phyloP scores from a whole-genome alignment of 108 stramenopile genomes.

The Schizochytrium sp. region DNA sequence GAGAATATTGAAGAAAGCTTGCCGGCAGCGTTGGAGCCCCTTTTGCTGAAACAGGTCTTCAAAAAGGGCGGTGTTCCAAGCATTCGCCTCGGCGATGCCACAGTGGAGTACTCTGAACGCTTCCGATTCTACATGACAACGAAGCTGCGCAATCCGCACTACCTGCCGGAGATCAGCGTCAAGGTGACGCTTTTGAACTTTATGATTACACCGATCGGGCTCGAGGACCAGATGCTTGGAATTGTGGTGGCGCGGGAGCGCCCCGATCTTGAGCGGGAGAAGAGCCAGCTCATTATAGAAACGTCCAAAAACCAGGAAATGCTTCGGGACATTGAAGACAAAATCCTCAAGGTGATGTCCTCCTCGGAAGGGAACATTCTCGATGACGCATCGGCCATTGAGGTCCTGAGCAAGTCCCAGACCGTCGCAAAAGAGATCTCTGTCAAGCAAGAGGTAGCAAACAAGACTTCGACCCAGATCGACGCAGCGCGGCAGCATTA shows the following conservation, averaged over 20 bases:
- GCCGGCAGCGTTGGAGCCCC: conserved; percentile 47
- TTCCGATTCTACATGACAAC: conserved; percentile 55
- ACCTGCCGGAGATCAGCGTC: conserved; percentile 45
- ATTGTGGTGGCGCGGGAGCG: conserved; percentile 43
- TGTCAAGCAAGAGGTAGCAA: conserved; percentile 46
- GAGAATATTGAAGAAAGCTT: conserved; percentile 49
- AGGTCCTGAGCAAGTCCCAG: conserved; percentile 48
- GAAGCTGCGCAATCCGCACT: conserved; percentile 55
- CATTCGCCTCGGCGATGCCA: conserved; percentile 45
- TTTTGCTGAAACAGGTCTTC: conserved; percentile 43
- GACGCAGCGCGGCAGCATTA: conserved; percentile 40
- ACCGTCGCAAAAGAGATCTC: conserved; percentile 46
- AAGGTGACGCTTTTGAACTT: conserved; percentile 59
- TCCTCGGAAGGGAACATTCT: conserved; percentile 53
- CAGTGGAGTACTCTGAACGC: conserved; percentile 46
- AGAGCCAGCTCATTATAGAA: conserved; percentile 48
- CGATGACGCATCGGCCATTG: conserved; percentile 53
- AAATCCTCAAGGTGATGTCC: conserved; percentile 46
- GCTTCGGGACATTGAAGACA: conserved; percentile 54
- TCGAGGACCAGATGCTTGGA: conserved; percentile 61
- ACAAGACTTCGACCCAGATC: conserved; percentile 35
- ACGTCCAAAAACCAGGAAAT: conserved; percentile 48
- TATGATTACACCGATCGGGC: conserved; percentile 53
- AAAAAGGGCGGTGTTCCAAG: conserved; percentile 38
- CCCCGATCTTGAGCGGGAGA: conserved; percentile 38